A percentile compares a stretch with the other conserved stretches of the same genome.
These are phyloP conservation scores for Lactarius sp. DNA, from an alignment of 768 basidiomycete genomes.

Conservation along the genomic window DNA sequence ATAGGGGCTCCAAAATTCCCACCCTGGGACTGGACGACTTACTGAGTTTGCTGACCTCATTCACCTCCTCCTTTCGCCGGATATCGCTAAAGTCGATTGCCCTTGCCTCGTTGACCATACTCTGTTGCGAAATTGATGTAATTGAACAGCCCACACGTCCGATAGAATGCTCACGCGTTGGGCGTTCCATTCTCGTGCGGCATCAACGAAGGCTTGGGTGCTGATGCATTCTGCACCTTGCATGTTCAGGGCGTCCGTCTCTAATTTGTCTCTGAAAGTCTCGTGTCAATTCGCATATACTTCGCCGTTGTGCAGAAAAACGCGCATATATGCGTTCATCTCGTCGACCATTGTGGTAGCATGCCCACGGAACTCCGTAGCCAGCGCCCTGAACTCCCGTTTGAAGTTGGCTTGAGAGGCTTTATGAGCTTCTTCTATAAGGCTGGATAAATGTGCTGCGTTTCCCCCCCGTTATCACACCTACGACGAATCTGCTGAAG, in stretches of 20 bases:
- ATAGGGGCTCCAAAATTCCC: not conserved
- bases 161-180: slow-evolving; percentile 11
- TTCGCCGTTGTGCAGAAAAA: not conserved
- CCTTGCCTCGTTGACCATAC: slow-evolving; percentile 9
- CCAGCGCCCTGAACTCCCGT: slow-evolving; percentile 9
- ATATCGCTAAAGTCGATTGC: slow-evolving; percentile 10
- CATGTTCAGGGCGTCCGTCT: slow-evolving; percentile 3
- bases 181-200: slow-evolving; percentile 13
- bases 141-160: not conserved
- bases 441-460: not conserved
- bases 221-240: not conserved
- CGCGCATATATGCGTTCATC: slow-evolving; percentile 25
- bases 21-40: not conserved
- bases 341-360: slow-evolving; percentile 12
- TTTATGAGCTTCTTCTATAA: slow-evolving; percentile 7
- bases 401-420: slow-evolving; percentile 6
- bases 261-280: slow-evolving; percentile 10
- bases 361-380: slow-evolving; percentile 18
- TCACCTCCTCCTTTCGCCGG: slow-evolving; percentile 13
- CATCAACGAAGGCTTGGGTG: slow-evolving; percentile 1
- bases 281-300: not conserved
- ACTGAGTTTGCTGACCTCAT: slow-evolving; percentile 19
- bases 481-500: slow-evolving; percentile 18
- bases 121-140: not conserved
- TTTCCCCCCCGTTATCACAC: not conserved